Percentiles rank a stretch among this genome's conserved stretches.
These are phyloP conservation scores for Colletotrichum spaethianum DNA, from an alignment of 2,329 filamentous ascomycete species.

Conservation along the genomic window DNA sequence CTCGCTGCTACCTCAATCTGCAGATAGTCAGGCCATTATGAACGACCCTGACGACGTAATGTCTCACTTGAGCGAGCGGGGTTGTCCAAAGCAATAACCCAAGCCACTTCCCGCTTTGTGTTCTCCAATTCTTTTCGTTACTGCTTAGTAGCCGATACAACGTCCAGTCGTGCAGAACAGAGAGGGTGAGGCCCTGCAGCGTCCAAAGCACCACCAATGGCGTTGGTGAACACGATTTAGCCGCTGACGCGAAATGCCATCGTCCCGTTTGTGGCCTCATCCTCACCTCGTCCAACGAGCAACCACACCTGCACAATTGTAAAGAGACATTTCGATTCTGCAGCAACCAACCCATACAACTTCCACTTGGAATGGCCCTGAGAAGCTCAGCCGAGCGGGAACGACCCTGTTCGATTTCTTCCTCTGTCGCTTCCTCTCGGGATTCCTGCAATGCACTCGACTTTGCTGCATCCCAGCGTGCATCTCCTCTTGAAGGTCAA, in stretches of 20 bases:
- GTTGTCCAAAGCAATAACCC: background rate
- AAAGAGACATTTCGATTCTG: background rate
- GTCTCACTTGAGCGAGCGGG: constrained; percentile 38
- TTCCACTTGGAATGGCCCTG: background rate
- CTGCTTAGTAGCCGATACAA: background rate
- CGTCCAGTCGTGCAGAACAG: background rate
- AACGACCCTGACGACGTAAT: constrained; percentile 7
- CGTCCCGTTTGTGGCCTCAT: constrained; percentile 23
- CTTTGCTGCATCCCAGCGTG: background rate
- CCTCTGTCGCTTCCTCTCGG: background rate
- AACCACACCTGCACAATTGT: background rate
- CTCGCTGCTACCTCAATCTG: constrained; percentile 32
- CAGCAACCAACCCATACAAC: background rate
- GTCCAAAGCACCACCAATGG: constrained; percentile 1
- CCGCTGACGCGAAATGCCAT: constrained; percentile 9
- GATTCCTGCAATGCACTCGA: background rate
- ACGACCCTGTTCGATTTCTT: constrained; percentile 3
- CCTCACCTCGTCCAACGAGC: background rate
- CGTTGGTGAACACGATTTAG: background rate
- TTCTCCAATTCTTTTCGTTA: constrained; percentile 1
- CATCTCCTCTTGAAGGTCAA: background rate
- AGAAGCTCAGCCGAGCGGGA: background rate
- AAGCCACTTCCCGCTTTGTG: background rate
- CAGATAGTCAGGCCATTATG: constrained; percentile 40
- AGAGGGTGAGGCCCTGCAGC: background rate